Evolutionary conservation across 2,329 filamentous ascomycete genomes (phyloP).

Genomic region (Pleurostoma richardsiae): DNA sequence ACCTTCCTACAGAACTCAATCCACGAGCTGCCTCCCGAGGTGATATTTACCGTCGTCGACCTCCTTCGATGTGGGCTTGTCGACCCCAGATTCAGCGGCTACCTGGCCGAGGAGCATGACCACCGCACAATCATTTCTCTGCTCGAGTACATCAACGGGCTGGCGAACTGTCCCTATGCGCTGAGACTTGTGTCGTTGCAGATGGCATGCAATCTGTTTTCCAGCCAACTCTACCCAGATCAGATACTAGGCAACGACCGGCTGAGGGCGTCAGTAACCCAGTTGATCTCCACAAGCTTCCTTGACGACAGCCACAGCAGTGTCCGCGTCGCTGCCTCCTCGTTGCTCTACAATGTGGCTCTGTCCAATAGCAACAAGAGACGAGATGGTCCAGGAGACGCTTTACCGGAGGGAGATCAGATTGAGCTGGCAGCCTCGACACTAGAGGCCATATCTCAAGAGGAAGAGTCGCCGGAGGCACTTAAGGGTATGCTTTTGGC

Average conservation of each 20-base stretch:
- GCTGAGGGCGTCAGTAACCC: constrained; percentile 56
- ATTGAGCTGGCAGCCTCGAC: constrained; percentile 78
- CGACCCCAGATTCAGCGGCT: constrained; percentile 75
- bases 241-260: constrained; percentile 49
- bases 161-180: constrained; percentile 66
- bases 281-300: constrained; percentile 71
- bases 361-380: constrained; percentile 64
- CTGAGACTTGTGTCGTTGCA: constrained; percentile 80
- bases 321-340: constrained; percentile 75
- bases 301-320: constrained; percentile 71
- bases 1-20: constrained; percentile 53
- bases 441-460: constrained; percentile 64
- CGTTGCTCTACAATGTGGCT: constrained; percentile 78
- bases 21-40: constrained; percentile 52
- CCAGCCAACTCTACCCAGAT: constrained; percentile 63
- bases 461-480: constrained; percentile 62
- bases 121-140: constrained; percentile 61
- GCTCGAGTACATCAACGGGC: constrained; percentile 52
- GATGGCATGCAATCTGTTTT: constrained; percentile 80
- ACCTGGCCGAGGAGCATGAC: constrained; percentile 70
- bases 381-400: constrained; percentile 49
- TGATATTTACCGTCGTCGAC: constrained; percentile 79
- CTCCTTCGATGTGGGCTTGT: constrained; percentile 72
- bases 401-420: constrained; percentile 64
- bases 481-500: constrained; percentile 72